Base-by-base conservation (phyloP, 225 moss, liverwort and hornwort genomes). In the Pseudoscleropodium purum region DNA sequence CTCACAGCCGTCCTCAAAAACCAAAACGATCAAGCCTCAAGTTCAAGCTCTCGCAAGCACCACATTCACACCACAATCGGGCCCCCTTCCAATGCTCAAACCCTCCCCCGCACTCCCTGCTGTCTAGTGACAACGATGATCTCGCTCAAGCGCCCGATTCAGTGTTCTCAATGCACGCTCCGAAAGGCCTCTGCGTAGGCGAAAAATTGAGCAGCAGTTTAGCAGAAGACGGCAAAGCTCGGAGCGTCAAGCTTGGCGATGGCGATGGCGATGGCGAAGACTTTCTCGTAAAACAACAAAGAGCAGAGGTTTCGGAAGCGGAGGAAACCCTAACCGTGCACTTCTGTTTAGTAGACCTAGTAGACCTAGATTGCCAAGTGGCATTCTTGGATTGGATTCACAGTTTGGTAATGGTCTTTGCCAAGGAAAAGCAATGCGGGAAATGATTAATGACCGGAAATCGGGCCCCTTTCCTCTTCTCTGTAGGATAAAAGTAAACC, bases 1-100 rank as follows among this genome's bases (percentile, higher is more conserved):
- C 88, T 79, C 91, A 91, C 77, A 85, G 73, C 91, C 91, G 89
- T 89, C 83, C 89, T 89, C 73, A 75, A 87, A 80, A 81, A 81
- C 84, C 85, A 84, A 84, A 88, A 72, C 85, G 62, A 80, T 85
- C 87, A 84, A 78, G 83, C 85, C 84, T 67, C 89, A 87, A 84
- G 25, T 67, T 67, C 91, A 87, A 89, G 26, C 84, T 88, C 75
- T 73, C 37, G 61, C 80, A 75, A 84, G 75, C 72, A 70, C 86
- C 86, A 89, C 86, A 86, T 70, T 76, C 59, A 88, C 83, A 54
- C 79, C 91, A 88, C 68, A 75, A 70, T 75, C 86, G 85, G 14
- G 33, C 66, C 79, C 82, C 45, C 25, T 78, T 70, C 7, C 85
- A 41, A 41, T 41, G 78, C 76, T 85, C 76, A 86, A 91, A 91